Percentiles rank a stretch among this genome's conserved stretches.
These are phyloP conservation scores for Xylaria sp. DNA, from an alignment of 2,329 filamentous ascomycete genomes.

Conservation along the genomic window DNA sequence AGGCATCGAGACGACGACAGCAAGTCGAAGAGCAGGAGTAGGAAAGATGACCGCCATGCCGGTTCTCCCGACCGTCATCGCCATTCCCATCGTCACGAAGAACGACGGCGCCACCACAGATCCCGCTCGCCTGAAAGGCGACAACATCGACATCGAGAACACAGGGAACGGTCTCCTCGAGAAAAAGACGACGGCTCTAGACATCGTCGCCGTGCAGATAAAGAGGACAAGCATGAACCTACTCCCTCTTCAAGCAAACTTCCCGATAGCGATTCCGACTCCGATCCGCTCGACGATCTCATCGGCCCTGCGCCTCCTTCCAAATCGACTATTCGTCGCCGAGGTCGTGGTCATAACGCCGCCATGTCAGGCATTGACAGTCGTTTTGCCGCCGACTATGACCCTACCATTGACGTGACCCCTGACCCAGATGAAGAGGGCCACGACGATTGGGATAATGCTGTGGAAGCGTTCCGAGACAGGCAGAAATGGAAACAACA, in stretches of 20 bases:
- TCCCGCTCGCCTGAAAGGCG: conserved; percentile 26
- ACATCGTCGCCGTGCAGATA: conserved; percentile 9
- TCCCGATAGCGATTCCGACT: conserved; percentile 57
- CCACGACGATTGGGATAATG: conserved; percentile 80
- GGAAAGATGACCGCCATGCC: conserved; percentile 43
- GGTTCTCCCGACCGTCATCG: conserved; percentile 30
- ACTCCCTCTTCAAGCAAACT: conserved; percentile 15
- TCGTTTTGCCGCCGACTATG: conserved; percentile 77
- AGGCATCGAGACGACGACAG: conserved; percentile 37
- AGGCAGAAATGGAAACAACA: conserved; percentile 81
- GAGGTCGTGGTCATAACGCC: conserved; percentile 76
- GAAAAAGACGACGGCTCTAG: conserved; percentile 22
- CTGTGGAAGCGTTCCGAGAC: conserved; percentile 81
- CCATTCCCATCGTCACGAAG: conserved; percentile 33
- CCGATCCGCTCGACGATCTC: conserved; percentile 79
- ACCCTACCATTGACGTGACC: conserved; percentile 67
- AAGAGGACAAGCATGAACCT: conserved; percentile 9
- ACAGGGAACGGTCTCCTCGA: conserved; percentile 20
- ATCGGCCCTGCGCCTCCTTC: conserved; percentile 77
- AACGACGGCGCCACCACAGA: conserved; percentile 21
- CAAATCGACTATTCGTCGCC: conserved; percentile 59
- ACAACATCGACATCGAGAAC: conserved; percentile 31
- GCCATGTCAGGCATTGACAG: conserved; percentile 77
- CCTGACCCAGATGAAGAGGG: conserved; percentile 54
- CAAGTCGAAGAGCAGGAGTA: conserved; percentile 42